Conservation (phyloP, 352 stramenopile species). For the Globisporangium spinosum region DNA sequence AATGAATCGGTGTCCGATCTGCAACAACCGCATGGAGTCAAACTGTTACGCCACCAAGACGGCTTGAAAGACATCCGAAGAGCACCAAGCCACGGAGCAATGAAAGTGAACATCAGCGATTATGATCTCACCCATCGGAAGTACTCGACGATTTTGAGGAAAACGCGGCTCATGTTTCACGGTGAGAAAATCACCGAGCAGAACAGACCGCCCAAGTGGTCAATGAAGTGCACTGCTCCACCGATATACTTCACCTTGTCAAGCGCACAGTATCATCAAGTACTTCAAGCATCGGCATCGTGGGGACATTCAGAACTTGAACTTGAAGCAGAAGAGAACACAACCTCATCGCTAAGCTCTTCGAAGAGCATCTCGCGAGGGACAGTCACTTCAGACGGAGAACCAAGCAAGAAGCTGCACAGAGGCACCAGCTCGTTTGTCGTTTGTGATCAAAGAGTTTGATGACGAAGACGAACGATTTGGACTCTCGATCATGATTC, state of each 20-base stretch:
- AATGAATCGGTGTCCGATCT: neutral
- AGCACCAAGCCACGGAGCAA: conserved; percentile 8
- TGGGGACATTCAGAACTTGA: conserved; percentile 34
- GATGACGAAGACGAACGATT: conserved; percentile 61
- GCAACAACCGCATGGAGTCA: neutral
- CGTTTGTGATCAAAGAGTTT: conserved; percentile 32
- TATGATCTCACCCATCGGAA: conserved; percentile 42
- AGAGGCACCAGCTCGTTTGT: conserved; percentile 20
- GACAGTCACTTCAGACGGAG: neutral
- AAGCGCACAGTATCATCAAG: conserved; percentile 61
- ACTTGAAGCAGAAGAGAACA: neutral
- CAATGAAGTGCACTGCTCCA: conserved; percentile 59
- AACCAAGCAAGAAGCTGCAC: neutral
- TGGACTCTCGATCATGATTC: conserved; percentile 57
- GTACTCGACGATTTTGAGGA: conserved; percentile 55
- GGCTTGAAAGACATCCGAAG: conserved; percentile 15
- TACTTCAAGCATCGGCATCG: conserved; percentile 53
- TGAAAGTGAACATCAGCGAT: conserved; percentile 21
- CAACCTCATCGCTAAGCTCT: neutral
- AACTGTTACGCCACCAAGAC: conserved; percentile 15
- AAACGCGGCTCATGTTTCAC: conserved; percentile 57
- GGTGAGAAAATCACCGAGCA: conserved; percentile 46
- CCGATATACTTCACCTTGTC: conserved; percentile 72
- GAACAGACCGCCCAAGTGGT: conserved; percentile 46
- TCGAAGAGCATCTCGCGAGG: neutral